These are phyloP conservation scores for Hypoxylon sp. DNA, from an alignment of 2,329 filamentous ascomycete genomes.

Conservation along the genomic window DNA sequence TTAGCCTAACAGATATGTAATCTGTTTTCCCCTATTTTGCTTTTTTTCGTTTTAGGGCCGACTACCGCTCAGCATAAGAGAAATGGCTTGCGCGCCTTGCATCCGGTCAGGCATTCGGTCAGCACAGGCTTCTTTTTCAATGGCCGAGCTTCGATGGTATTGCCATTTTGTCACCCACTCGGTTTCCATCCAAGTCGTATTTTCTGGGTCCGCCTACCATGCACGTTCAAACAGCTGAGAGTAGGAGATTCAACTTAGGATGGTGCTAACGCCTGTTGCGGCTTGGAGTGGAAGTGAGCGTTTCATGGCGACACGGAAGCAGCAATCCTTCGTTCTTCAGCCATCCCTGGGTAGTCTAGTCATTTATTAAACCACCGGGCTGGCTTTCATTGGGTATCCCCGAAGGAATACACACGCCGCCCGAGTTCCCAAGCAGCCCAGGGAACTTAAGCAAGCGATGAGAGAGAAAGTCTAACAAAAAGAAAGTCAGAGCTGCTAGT, in stretches of 20 bases:
- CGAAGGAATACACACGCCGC: slow-evolving; percentile 14
- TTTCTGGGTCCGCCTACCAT: slow-evolving; percentile 27
- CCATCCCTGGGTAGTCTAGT: slow-evolving; percentile 14
- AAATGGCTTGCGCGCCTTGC: slow-evolving; percentile 34
- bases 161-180: slow-evolving; percentile 30
- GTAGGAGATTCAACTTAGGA: slow-evolving; percentile 27
- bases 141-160: slow-evolving; percentile 29
- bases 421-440: slow-evolving; percentile 16
- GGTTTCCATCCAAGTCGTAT: slow-evolving; percentile 28
- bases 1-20: slow-evolving; percentile 27
- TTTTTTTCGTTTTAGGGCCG: slow-evolving; percentile 41
- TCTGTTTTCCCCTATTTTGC: slow-evolving; percentile 34
- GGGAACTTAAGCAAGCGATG: slow-evolving; percentile 1
- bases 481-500: slow-evolving; percentile 22
- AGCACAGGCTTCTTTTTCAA: slow-evolving; percentile 30
- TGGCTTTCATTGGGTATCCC: slow-evolving; percentile 31
- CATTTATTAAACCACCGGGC: slow-evolving; percentile 4
- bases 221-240: slow-evolving; percentile 27
- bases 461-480: slow-evolving; percentile 22
- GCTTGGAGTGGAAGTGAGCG: slow-evolving; percentile 15
- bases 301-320: slow-evolving; percentile 13
- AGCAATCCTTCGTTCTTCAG: slow-evolving; percentile 18
- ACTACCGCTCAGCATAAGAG: slow-evolving; percentile 35
- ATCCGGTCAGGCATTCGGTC: slow-evolving; percentile 44
- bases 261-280: slow-evolving; percentile 26